Evolutionary conservation across 768 basidiomycete genomes (phyloP).

Genomic region (Boletus fagicola): DNA sequence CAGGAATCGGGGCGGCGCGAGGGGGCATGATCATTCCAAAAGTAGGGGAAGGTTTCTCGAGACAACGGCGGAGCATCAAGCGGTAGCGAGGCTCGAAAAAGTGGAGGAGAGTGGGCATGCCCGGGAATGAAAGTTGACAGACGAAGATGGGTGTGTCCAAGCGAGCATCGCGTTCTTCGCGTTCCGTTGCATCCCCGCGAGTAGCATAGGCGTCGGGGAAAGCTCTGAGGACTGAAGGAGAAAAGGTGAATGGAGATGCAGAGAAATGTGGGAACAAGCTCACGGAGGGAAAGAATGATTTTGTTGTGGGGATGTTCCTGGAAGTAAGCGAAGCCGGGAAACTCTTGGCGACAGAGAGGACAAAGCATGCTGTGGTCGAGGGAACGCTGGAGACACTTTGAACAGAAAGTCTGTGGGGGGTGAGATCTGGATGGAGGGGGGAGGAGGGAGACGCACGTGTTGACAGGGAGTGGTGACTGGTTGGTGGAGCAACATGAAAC

Average conservation of each 20-base stretch:
- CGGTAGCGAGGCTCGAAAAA: slow-evolving; percentile 95
- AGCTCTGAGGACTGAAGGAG: slow-evolving; percentile 55
- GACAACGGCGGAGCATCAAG: slow-evolving; percentile 94
- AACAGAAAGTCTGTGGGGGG: slow-evolving; percentile 76
- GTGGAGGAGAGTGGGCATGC: slow-evolving; percentile 85
- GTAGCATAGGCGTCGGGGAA: slow-evolving; percentile 68
- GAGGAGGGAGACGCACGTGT: slow-evolving; percentile 57
- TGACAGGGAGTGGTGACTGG: slow-evolving; percentile 95
- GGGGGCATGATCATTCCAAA: slow-evolving; percentile 94
- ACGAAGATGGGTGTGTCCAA: slow-evolving; percentile 92
- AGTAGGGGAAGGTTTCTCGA: slow-evolving; percentile 68
- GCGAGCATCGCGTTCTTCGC: slow-evolving; percentile 74
- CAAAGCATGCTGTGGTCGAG: slow-evolving; percentile 82
- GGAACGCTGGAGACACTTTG: slow-evolving; percentile 83
- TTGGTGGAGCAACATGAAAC: slow-evolving; percentile 77
- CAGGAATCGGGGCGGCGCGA: slow-evolving; percentile 31
- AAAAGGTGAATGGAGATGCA: slow-evolving; percentile 6
- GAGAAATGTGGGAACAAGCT: slow-evolving; percentile 21
- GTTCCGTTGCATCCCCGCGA: slow-evolving; percentile 60
- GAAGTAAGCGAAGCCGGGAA: slow-evolving; percentile 76
- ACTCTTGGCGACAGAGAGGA: slow-evolving; percentile 78
- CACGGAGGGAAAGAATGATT: slow-evolving; percentile 67
- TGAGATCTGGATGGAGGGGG: slow-evolving; percentile 11
- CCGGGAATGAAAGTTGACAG: slow-evolving; percentile 87
- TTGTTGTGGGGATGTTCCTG: slow-evolving; percentile 79